Evolutionary conservation across 1,284 basidiomycete species (phyloP).

Genomic region (Boletus sp.): DNA sequence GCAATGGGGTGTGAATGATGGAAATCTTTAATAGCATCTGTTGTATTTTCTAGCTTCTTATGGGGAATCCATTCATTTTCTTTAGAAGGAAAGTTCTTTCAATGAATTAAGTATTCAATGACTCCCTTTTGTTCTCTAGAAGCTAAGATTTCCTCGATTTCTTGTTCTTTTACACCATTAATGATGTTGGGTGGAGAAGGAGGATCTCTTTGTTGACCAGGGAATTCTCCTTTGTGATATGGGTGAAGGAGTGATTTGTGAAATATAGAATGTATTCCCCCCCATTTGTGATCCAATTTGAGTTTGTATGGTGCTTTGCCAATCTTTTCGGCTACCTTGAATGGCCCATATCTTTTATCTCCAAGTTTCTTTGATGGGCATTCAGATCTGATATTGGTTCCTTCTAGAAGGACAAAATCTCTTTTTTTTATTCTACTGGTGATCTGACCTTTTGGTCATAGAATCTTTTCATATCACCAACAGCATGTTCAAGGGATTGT

Average conservation of each 20-base stretch:
- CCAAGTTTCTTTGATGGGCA: not conserved
- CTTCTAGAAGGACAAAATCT: not conserved
- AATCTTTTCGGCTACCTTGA: not conserved
- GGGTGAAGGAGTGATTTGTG: no score
- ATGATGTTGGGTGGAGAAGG: no score
- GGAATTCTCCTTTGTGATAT: no score
- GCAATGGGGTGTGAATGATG: conserved; percentile 1
- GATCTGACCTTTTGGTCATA: no score
- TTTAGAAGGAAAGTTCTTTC: not conserved
- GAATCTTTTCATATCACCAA: no score
- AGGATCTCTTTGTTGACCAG: no score
- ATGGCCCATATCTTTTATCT: not conserved
- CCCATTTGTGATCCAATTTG: no score
- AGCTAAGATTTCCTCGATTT: not conserved
- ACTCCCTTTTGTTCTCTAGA: not conserved
- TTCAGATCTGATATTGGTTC: not conserved
- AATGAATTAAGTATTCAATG: not conserved
- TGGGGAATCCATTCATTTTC: conserved; percentile 12
- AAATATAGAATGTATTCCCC: no score
- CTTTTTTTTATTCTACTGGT: not conserved
- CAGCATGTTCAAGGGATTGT: no score
- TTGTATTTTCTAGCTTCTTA: not conserved
- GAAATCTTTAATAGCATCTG: not conserved
- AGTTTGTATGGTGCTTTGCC: no score
- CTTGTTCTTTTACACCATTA: no score